Base-by-base conservation (phyloP, 2,329 filamentous ascomycete genomes). In the Calonectria fujianensis region DNA sequence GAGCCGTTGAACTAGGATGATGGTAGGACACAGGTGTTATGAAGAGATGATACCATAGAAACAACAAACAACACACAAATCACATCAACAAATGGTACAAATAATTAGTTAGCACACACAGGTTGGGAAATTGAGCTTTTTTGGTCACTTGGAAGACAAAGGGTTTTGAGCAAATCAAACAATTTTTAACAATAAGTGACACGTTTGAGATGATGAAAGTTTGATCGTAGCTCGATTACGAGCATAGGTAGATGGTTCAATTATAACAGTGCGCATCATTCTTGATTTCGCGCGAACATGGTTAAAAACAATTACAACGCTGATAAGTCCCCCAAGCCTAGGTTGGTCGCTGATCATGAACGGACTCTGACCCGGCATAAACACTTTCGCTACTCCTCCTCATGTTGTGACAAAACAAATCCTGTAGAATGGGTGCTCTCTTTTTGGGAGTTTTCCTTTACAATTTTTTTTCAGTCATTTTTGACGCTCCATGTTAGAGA, bases 31-130 rank as follows among this genome's bases (percentile, higher is more conserved):
- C 39, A 63, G 71, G 76, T 77, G 75, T 80, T 79, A 81, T 74
- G 78, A 81, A 81, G 80, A 81, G 80, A 81, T 76, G 80, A 81
- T 81, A 81, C 80, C 80, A 81, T 69, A 78, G 74, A 75, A 73
- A 72, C 39, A 67, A 66, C 75, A 75, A 76, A 45, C 51, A 45
- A 52, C 65, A 64, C 68, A 71, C 32, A 71, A 51, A 24, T 63
- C 69, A 67, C 45, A 67, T 59, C 32, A 32, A 74, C 50, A 68
- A 48, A 39, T 57, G 61, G 51, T 54, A 65, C 59, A 37, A 39
- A 52, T 41, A 61, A 68, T 45, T 66, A 69, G 70, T 50, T 74
- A 70, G 63, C n/a, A 50, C 27, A 57, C 51, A 57, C 51, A 31
- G 48, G 66, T 20, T 70, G 51, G 35, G 57, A 48, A 69, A 61